Evolutionary conservation across 805 yeast genomes (phyloP).

Genomic region (Starmerella potacharoeniae): DNA sequence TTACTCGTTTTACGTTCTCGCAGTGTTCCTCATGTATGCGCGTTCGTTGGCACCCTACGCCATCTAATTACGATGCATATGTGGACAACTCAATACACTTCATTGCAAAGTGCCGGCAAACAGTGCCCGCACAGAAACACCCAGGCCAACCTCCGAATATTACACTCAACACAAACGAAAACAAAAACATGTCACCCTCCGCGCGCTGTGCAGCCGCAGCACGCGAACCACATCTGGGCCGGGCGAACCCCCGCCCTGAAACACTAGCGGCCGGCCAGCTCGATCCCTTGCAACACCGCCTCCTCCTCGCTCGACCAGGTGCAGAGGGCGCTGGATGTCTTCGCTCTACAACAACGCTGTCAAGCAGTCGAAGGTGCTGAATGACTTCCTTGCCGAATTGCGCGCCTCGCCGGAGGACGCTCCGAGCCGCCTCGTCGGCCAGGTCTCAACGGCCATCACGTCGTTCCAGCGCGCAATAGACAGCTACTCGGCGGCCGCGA

Average conservation of each 20-base stretch:
- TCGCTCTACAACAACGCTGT: conserved; percentile 81
- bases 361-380: conserved; percentile 65
- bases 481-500: conserved; percentile 48
- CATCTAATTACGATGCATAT: too few relatives aligned
- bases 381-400: conserved; percentile 55
- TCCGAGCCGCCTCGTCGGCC: conserved; percentile 63
- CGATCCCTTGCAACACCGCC: neutral
- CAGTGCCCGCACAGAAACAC: too few relatives aligned
- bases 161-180: too few relatives aligned
- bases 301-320: neutral
- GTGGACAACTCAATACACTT: too few relatives aligned
- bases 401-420: conserved; percentile 48
- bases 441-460: conserved; percentile 68
- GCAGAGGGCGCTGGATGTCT: conserved; percentile 37
- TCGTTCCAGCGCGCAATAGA: conserved; percentile 64
- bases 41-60: too few relatives aligned
- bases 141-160: too few relatives aligned
- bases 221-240: neutral
- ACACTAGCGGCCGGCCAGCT: neutral
- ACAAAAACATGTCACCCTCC: too few relatives aligned
- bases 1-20: too few relatives aligned
- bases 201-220: too few relatives aligned
- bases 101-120: too few relatives aligned
- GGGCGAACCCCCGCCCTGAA: neutral
- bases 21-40: too few relatives aligned